These are phyloP conservation scores for Harringtonia lauricola DNA, from an alignment of 2,329 filamentous ascomycete species.

Conservation along the genomic window DNA sequence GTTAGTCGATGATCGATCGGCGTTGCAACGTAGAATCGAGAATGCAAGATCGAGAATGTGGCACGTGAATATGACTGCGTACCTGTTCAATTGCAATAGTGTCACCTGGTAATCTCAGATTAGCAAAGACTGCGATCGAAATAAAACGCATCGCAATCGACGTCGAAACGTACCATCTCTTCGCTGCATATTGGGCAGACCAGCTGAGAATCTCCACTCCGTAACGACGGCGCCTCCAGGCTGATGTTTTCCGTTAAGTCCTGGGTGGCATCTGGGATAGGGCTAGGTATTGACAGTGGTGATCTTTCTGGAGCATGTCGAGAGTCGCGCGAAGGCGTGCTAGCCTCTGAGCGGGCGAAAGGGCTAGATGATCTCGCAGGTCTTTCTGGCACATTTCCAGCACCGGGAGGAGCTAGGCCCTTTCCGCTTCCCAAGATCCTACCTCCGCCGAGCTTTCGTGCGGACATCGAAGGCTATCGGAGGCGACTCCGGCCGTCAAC, in stretches of 20 bases:
- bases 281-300: conserved; percentile 44
- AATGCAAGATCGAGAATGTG: too few relatives aligned
- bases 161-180: conserved; percentile 65
- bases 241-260: conserved; percentile 77
- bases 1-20: background rate
- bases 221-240: conserved; percentile 42
- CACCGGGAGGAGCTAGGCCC: conserved; percentile 57
- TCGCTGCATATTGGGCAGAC: conserved; percentile 97
- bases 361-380: conserved; percentile 41
- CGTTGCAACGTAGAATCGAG: too few relatives aligned
- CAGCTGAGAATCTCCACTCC: conserved; percentile 53
- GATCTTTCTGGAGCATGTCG: conserved; percentile 42
- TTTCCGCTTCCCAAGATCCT: conserved; percentile 82
- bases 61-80: too few relatives aligned
- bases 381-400: conserved; percentile 18
- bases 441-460: conserved; percentile 79
- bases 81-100: conserved; percentile 81
- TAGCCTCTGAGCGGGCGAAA: conserved; percentile 45
- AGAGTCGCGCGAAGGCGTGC: conserved; percentile 69
- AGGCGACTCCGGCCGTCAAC: conserved; percentile 1
- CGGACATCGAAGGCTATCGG: conserved; percentile 51
- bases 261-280: conserved; percentile 59
- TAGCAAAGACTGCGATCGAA: too few relatives aligned
- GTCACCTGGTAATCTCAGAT: conserved; percentile 51
- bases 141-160: too few relatives aligned